Base-by-base conservation (phyloP, 208 protist species). In the Vickermania ingenoplastis region DNA sequence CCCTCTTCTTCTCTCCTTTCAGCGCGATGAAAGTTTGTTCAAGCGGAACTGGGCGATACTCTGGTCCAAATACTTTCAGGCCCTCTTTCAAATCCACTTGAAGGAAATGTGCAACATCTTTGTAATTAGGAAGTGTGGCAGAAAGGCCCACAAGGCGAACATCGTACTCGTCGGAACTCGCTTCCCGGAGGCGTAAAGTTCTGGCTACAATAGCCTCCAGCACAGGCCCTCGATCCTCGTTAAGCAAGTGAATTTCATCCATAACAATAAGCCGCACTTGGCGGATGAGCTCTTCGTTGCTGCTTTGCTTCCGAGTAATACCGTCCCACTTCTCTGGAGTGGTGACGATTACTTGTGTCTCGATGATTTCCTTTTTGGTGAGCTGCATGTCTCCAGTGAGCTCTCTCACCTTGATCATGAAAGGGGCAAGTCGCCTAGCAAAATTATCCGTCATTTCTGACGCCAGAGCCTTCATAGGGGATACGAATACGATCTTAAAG, bases 321-420 rank as follows among this genome's bases (percentile, higher is more conserved):
- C 99, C 97, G 75, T 99, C 98, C 97, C 97, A 99, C 78, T 99
- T 99, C 73, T 99, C 98, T 3, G 98, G 98, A 3, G 98, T 99
- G 1, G 97, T 99, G 13, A 99, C 96, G 48, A 99, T 97, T 53
- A 99, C 90, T 58, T 99, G 96, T 31, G 97, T 99, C 60, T 98
- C 88, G 22, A 77, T 74, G 5, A 99, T 73, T 76, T 99, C 97
- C 53, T 90, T 80, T 75, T 97, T 97, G 5, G 97, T 98, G 28
- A 99, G 84, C 75, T 99, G 96, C 96, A 99, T 99, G 77, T 99
- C 98, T 30, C 98, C 98, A 21, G 98, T 99, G 31, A 99, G 86
- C 75, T 99, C 98, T 49, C 86, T 71, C 54, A 98, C 93, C 31
- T 81, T 81, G 60, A 97, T 84, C 61, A 89, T 80, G 57, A 94